Conservation (phyloP, 1,284 basidiomycete species). For the Rhizoctonia solani region DNA sequence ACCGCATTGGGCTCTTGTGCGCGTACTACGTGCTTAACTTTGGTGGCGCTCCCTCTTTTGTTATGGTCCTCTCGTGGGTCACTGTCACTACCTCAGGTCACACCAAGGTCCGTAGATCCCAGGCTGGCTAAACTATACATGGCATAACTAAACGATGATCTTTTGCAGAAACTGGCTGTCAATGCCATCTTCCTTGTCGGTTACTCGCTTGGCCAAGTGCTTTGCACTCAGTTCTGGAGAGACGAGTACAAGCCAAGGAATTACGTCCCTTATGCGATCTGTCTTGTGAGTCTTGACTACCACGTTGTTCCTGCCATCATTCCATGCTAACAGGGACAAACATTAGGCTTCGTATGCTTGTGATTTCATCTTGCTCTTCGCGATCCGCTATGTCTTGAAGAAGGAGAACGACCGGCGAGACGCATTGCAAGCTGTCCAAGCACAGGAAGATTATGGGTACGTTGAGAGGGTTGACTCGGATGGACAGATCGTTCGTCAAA, state of each 20-base stretch:
- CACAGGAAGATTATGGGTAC: conserved; percentile 42
- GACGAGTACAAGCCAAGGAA: conserved; percentile 41
- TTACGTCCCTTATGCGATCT: conserved; percentile 43
- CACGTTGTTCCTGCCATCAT: background rate
- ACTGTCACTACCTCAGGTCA: conserved; percentile 44
- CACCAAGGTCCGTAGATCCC: conserved; percentile 43
- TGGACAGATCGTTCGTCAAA: conserved; percentile 37
- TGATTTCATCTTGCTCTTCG: conserved; percentile 40
- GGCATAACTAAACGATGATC: background rate
- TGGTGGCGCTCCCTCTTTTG: conserved; percentile 42
- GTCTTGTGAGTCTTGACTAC: conserved; percentile 36
- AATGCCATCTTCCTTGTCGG: conserved; percentile 45
- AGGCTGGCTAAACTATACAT: background rate
- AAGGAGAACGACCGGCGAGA: conserved; percentile 44
- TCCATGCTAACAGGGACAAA: background rate
- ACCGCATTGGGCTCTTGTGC: conserved; percentile 41
- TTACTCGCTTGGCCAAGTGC: conserved; percentile 44
- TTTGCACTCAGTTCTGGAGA: conserved; percentile 44
- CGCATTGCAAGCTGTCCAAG: conserved; percentile 36
- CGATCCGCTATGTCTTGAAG: conserved; percentile 39
- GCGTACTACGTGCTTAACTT: conserved; percentile 39
- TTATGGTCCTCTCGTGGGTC: conserved; percentile 45
- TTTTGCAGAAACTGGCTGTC: conserved; percentile 40
- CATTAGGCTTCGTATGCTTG: conserved; percentile 38
- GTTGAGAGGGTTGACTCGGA: conserved; percentile 41